phyloP scores from a whole-genome alignment of 1,284 basidiomycete species.

The Cryptococcus hybrid region DNA sequence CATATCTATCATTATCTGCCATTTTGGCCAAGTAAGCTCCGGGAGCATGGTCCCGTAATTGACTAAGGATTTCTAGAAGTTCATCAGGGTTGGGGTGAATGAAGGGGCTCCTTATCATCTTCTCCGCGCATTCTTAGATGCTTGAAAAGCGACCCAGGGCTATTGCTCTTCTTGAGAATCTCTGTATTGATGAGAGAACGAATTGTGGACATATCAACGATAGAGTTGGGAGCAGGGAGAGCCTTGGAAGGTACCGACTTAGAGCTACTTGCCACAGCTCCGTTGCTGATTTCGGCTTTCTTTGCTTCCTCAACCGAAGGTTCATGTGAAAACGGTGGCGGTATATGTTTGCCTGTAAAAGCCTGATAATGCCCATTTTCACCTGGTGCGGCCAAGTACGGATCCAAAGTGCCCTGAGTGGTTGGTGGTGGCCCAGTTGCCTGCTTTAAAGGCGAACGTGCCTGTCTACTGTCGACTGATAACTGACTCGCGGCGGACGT shows the following conservation, averaged over 20 bases:
- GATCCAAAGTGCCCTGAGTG: no score
- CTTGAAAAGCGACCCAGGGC: constrained; percentile 27
- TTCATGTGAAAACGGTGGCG: no score
- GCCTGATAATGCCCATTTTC: no score
- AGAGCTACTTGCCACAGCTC: no score
- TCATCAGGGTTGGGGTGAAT: constrained; percentile 23
- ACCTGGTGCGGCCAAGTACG: no score
- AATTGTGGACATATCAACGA: constrained; percentile 7
- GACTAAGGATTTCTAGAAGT: constrained; percentile 22
- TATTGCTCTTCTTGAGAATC: constrained; percentile 10
- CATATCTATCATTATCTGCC: constrained; percentile 28
- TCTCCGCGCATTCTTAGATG: constrained; percentile 15
- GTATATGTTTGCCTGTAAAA: no score
- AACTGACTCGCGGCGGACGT: no score
- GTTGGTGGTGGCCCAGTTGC: no score
- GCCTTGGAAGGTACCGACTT: background rate
- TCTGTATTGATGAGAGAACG: constrained; percentile 10
- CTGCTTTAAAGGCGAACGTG: no score
- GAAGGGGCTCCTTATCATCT: constrained; percentile 9
- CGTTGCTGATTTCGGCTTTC: no score
- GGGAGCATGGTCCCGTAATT: constrained; percentile 21
- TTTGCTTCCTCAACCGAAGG: no score
- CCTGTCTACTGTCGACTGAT: no score
- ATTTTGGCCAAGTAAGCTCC: constrained; percentile 24
- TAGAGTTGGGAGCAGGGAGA: background rate